Base-by-base conservation (phyloP, 2,329 filamentous ascomycete species). In the Apiospora rasikravindrae region DNA sequence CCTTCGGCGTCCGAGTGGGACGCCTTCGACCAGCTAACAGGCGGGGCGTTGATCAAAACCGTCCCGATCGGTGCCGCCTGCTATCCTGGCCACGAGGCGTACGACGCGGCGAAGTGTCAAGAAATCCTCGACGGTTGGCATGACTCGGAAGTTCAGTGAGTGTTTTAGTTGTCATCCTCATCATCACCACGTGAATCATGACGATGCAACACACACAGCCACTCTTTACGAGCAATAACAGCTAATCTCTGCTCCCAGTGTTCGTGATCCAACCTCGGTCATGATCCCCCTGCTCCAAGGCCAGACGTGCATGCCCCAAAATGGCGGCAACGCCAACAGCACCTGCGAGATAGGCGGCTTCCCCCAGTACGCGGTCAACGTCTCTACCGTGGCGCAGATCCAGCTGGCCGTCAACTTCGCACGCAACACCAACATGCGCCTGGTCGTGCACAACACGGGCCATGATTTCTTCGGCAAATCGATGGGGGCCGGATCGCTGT, bases 361-460 rank as follows among this genome's bases (percentile, higher is more conserved):
- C 72, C 83, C 84, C 0, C 73, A 77, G 3, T 86, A 85, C 71
- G 81, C 81, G 0, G 78, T 86, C n/a, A 82, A 83, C n/a, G 83
- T 79, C 1, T 80, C 77, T 29, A 83, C 77, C 11, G 82, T 45
- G 33, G 45, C 61, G 51, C 29, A 44, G 11, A 22, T 49, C 42
- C 47, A 69, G 45, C 24, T n/a, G 19, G n/a, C 49, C 16, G 24
- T 69, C n/a, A 33, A 33, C 37, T 61, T 47, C 8, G 84, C 85
- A 37, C 80, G 82, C 19, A 80, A 80, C 29, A 76, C 79, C 19
- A 86, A 87, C 75, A 80, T 88, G 64, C 85, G 86, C 6, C 80
- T 88, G 22, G 82, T 87, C 57, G 80, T 88, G 57, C 82, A 82
- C 72, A 86, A 88, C 80, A 88, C 86, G 0, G 86, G 85, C 29